Conservation (phyloP, 2,329 filamentous ascomycete genomes). For the Orbilia quercus region DNA sequence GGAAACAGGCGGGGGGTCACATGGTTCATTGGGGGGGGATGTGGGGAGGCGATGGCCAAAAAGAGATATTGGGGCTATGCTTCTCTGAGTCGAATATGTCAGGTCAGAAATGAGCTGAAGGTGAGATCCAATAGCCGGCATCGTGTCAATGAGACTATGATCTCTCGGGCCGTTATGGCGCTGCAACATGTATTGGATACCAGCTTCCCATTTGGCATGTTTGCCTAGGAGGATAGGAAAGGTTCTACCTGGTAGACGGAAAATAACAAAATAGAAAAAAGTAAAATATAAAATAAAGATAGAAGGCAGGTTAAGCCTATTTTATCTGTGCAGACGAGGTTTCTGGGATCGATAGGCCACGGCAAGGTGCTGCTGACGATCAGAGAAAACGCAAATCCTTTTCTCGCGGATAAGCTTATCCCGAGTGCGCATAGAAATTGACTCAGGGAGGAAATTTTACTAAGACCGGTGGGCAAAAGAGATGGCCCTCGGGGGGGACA, state of each 20-base stretch:
- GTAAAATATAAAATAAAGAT: too few relatives aligned
- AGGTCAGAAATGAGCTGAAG: conserved; percentile 57
- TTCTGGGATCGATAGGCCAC: conserved; percentile 51
- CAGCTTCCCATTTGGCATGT: conserved; percentile 18
- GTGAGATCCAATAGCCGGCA: conserved; percentile 48
- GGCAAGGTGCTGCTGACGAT: conserved; percentile 46
- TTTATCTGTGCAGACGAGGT: conserved; percentile 48
- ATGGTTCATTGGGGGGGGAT: conserved; percentile 18
- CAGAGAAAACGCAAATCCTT: conserved; percentile 49
- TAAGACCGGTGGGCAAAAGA: conserved; percentile 11
- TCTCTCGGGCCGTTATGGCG: conserved; percentile 50
- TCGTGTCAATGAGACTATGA: conserved; percentile 12
- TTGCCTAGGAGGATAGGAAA: conserved; percentile 30
- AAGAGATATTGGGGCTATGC: conserved; percentile 53
- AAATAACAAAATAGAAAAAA: not conserved
- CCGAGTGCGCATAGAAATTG: conserved; percentile 5
- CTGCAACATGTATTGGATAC: conserved; percentile 43
- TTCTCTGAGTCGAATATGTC: conserved; percentile 51
- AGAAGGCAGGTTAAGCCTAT: conserved; percentile 44
- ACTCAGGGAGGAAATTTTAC: conserved; percentile 18
- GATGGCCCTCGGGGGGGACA: conserved; percentile 2
- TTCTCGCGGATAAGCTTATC: conserved; percentile 42
- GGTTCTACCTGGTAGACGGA: conserved; percentile 9
- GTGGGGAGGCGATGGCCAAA: conserved; percentile 35
- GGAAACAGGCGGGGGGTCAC: conserved; percentile 25